Evolutionary conservation across 495 filamentous ascomycete species (phyloP), one percentile per base, ranked within the genome.

Genomic region (Bombardia bombarda): DNA sequence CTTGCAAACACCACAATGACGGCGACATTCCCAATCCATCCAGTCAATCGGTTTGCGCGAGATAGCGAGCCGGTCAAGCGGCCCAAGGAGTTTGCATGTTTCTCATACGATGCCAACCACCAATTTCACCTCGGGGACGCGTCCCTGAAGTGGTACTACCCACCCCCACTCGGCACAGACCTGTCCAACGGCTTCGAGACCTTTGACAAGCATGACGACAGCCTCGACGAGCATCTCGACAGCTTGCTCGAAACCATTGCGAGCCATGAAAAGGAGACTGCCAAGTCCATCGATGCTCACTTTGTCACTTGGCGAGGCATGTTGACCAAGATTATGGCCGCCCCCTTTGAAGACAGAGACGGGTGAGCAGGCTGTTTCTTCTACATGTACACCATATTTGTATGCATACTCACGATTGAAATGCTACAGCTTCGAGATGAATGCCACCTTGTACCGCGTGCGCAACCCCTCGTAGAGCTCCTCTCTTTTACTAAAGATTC

Each of bases 311-410:
- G 90, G 90, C 70, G 92, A 53, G 92, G 92, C 17, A 96, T 99
- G 87, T 87, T 99, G 85, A 97, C 92, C 43, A 99, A 96, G 87
- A 89, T 98, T 43, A 78, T 97, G 78, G 75, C 83, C 2, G 72
- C 82, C 2, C 87, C 88, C 6, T 96, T 82, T 61, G 84, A 90
- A 47, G 72, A 82, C 44, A 75, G 84, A 63, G 81, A 87, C 65
- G 84, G 83, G 87, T 92, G 65, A 45, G 73, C 61, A 32, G 14
- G 19, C 8, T 17, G 0, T 20, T 24, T 14, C 38, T 13, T 18
- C 38, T 19, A 18, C 7, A 8, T 22, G 12, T 31, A 18, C 39
- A 36, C 38, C 18, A 43, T 9, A 57, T 42, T 47, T 25, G 25
- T 7, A 43, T 1, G 32, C n/a, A 16, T 24, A 42, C 30, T 26